These are phyloP conservation scores for Papilionanthe hybrid DNA, from an alignment of 116 monocot species.

Conservation along the genomic window DNA sequence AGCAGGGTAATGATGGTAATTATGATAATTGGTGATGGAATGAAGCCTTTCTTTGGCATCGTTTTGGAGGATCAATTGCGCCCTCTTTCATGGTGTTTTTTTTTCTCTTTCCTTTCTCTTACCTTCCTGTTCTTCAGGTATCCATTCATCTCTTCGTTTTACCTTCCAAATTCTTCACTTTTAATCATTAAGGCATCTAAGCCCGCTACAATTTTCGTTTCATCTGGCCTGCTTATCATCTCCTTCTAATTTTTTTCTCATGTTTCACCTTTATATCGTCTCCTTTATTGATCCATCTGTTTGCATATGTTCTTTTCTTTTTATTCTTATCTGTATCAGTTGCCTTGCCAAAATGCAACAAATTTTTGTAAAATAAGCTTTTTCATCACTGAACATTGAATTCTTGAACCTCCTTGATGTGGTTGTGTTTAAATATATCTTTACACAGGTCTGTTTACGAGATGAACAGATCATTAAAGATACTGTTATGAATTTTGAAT, in stretches of 20 bases:
- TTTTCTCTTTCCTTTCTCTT: too few relatives aligned
- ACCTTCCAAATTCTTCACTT: neutral
- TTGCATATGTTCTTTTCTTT: neutral
- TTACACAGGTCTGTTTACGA: neutral
- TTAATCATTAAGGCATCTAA: neutral
- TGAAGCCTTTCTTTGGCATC: neutral
- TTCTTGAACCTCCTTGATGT: neutral
- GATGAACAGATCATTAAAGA: neutral
- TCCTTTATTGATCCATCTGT: neutral
- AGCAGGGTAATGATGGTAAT: neutral
- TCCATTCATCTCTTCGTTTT: neutral
- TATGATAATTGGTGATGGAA: neutral
- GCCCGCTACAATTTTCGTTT: neutral
- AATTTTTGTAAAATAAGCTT: neutral
- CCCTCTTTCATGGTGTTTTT: neutral
- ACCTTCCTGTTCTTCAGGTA: neutral
- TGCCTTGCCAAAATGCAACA: slow-evolving; percentile 1
- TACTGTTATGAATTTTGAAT: neutral
- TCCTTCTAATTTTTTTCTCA: neutral
- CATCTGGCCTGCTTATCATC: neutral
- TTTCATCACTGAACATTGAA: too few relatives aligned
- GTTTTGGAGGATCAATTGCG: neutral
- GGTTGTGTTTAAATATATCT: neutral
- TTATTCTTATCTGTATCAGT: neutral
- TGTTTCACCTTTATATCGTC: neutral